Base-by-base conservation (phyloP, 2,329 filamentous ascomycete species). In the Alternaria longipes region DNA sequence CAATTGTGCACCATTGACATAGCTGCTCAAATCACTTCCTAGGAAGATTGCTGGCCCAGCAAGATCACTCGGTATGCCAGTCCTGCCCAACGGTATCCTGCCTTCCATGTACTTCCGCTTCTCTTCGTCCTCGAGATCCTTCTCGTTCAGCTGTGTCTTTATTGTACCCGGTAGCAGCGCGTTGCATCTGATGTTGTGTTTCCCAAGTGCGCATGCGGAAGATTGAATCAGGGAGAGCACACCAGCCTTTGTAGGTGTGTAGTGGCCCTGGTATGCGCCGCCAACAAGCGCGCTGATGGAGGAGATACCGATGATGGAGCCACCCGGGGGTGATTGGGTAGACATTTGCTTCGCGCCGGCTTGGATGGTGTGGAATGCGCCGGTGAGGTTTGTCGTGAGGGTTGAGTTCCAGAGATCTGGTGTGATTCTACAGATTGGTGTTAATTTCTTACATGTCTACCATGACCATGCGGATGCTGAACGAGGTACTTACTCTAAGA, bases 331-430 rank as follows among this genome's bases (percentile, higher is more conserved):
- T 0, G 89, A 87, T 2, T 83, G 81, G 34, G 80, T 80, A 0
- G 90, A 89, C 91, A 97, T 95, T 76, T 95, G 92, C 3, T 89
- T 86, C 1, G 92, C 93, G 2, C 92, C 93, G 0, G 93, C 91
- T 82, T 97, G 93, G 22, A 91, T 90, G 36, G 91, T 86, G 81
- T 93, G 94, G 82, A 96, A 97, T n/a, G 93, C 91, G 45, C 93
- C 93, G 68, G 90, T 89, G 67, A 97, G 88, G 80, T 97, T 97
- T 51, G 91, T 94, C 38, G 86, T 83, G 41, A 96, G 83, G 3
- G 93, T 96, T 56, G 84, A 83, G 63, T 86, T 81, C 73, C 93
- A 91, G 56, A 96, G 87, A 58, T 90, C 86, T 1, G 88, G 85
- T 9, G 87, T 84, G 44, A 97, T 85, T 20, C 87, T 88, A 59